Base-by-base conservation (phyloP, 2,329 filamentous ascomycete genomes). In the Claviceps cyperi region DNA sequence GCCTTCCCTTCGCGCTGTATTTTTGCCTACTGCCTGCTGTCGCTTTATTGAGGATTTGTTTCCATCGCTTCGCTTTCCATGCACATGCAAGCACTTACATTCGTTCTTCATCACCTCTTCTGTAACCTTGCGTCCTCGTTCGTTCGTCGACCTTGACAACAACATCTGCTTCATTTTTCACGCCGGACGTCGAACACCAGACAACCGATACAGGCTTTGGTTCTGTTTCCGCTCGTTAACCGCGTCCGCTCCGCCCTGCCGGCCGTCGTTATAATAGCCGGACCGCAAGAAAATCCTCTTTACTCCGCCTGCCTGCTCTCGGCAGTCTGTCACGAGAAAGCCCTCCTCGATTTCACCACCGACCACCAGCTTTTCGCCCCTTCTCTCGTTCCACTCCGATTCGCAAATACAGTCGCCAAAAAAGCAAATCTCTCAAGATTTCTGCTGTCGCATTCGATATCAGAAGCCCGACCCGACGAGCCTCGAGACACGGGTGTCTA, bases 131-230 rank as follows among this genome's bases (percentile, higher is more conserved):
- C 24, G 44, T n/a, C 46, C 21, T 51, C 14, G 41, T 44, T 21
- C 44, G n/a, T 24, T 38, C 36, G 40, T 43, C 17, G 36, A 7
- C n/a, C 17, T 43, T 40, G 32, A 22, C 35, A 36, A 22, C 35
- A 36, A 43, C 41, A 43, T 36, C 22, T 3, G 35, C n/a, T 36
- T 38, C 40, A 22, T 39, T 28, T 48, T 47, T 36, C 35, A 45
- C 50, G 50, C 46, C 22, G 35, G 50, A 21, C 46, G 46, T 51
- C 37, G 50, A 51, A 48, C 35, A 45, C 5, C n/a, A 45, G 40
- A 11, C 41, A 32, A 11, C 19, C 22, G 28, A 41, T 17, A 40
- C 41, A 48, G 46, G 24, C 14, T 35, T 40, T 32, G 15, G 21
- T 11, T 28, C 46, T 44, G n/a, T 22, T 35, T 36, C 35, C 46